Evolutionary conservation across 2,329 filamentous ascomycete species (phyloP).

Genomic region (Diaporthe vexans): DNA sequence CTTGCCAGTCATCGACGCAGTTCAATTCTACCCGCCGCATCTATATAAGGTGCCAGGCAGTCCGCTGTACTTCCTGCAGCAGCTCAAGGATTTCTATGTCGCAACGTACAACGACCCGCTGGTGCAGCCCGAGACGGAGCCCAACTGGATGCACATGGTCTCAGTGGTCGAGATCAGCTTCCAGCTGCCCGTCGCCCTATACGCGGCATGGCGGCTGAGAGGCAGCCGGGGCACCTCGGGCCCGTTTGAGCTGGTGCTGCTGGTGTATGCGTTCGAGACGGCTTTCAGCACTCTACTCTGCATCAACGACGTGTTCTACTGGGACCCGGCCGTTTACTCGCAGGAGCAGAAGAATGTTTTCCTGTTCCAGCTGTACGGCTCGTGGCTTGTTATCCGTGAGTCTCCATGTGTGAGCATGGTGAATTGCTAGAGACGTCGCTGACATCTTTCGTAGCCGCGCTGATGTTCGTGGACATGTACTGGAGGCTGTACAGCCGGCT

Average conservation of each 20-base stretch:
- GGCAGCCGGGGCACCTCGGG: conserved; percentile 52
- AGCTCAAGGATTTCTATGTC: conserved; percentile 63
- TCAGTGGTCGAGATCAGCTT: conserved; percentile 64
- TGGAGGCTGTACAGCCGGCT: conserved; percentile 61
- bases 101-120: conserved; percentile 66
- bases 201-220: conserved; percentile 59
- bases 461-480: conserved; percentile 70
- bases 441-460: conserved; percentile 54
- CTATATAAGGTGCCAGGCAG: conserved; percentile 58
- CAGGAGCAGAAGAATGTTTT: conserved; percentile 60
- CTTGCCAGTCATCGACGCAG: conserved; percentile 64
- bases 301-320: conserved; percentile 63
- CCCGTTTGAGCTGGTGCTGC: conserved; percentile 62
- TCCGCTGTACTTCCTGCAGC: conserved; percentile 63
- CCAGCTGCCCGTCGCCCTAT: conserved; percentile 65
- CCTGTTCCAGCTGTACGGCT: conserved; percentile 64
- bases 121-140: conserved; percentile 51
- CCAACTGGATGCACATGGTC: conserved; percentile 66
- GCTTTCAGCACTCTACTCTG: conserved; percentile 66
- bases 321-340: conserved; percentile 62
- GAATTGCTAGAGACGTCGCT: background rate
- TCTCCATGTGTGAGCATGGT: conserved; percentile 40
- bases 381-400: conserved; percentile 68
- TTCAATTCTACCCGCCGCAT: conserved; percentile 64
- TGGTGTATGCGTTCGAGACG: conserved; percentile 66